These are phyloP conservation scores for Pelargonium citronellum DNA, from an alignment of 441 rosid species.

Conservation along the genomic window DNA sequence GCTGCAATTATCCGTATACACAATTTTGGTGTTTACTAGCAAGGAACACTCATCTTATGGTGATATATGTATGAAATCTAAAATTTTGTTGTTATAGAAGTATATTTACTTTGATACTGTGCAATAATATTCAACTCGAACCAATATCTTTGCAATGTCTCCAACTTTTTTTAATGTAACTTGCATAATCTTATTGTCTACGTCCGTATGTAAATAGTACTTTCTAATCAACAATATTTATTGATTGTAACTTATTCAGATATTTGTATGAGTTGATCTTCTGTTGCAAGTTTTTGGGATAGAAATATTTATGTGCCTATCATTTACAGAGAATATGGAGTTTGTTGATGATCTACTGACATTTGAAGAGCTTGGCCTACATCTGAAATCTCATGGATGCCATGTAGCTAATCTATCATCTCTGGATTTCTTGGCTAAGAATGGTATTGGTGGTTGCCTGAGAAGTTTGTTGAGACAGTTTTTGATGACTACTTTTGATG, in stretches of 20 bases:
- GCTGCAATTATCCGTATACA: not conserved
- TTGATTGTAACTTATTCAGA: not conserved
- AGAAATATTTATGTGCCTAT: conserved; percentile 9
- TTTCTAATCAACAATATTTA: not conserved
- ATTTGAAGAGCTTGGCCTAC: conserved; percentile 61
- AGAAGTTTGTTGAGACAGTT: conserved; percentile 76
- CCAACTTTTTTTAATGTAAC: not conserved
- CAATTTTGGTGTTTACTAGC: not conserved
- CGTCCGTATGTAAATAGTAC: not conserved
- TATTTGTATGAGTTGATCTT: not conserved
- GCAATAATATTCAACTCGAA: no score
- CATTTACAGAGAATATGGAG: conserved; percentile 77
- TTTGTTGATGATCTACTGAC: conserved; percentile 84
- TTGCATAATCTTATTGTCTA: not conserved
- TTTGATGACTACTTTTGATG: conserved; percentile 57
- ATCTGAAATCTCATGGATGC: conserved; percentile 68
- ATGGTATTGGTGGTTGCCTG: conserved; percentile 72
- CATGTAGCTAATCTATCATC: conserved; percentile 91
- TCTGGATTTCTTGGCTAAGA: conserved; percentile 57
- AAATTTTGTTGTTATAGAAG: not conserved
- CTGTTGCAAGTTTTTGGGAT: not conserved
- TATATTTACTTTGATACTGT: no score
- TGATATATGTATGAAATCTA: not conserved
- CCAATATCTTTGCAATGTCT: no score
- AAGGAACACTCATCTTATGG: not conserved